Evolutionary conservation across 2,329 filamentous ascomycete genomes (phyloP).

Genomic region (Chalaropsis thielavioides): DNA sequence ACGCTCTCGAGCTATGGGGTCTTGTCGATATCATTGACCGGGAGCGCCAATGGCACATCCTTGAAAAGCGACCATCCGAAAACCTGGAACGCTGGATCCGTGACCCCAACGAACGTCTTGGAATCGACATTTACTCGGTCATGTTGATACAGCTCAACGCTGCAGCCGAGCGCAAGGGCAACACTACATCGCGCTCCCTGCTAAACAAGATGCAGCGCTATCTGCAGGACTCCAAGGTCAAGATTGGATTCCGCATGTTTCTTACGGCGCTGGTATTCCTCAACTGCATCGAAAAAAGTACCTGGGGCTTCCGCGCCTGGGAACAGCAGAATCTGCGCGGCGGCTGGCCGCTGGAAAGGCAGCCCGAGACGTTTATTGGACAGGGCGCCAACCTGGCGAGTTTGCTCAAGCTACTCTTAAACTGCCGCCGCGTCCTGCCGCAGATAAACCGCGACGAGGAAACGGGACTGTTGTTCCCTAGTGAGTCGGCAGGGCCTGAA

Average conservation of each 20-base stretch:
- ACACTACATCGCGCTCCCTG: slow-evolving; percentile 41
- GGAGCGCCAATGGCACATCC: slow-evolving; percentile 46
- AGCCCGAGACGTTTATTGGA: slow-evolving; percentile 41
- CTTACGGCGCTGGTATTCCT: slow-evolving; percentile 47
- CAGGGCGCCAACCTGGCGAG: slow-evolving; percentile 46
- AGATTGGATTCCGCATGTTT: slow-evolving; percentile 46
- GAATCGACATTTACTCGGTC: slow-evolving; percentile 44
- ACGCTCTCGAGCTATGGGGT: slow-evolving; percentile 49
- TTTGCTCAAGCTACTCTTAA: slow-evolving; percentile 45
- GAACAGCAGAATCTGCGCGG: slow-evolving; percentile 45
- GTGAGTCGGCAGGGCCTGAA: slow-evolving; percentile 33
- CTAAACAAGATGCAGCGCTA: slow-evolving; percentile 47
- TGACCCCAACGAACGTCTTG: slow-evolving; percentile 33
- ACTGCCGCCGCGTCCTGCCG: slow-evolving; percentile 45
- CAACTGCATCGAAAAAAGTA: slow-evolving; percentile 52
- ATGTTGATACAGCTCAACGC: slow-evolving; percentile 51
- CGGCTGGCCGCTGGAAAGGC: slow-evolving; percentile 46
- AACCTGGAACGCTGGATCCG: slow-evolving; percentile 34
- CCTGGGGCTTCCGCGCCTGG: slow-evolving; percentile 55
- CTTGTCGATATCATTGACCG: slow-evolving; percentile 51
- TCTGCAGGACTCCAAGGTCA: slow-evolving; percentile 46
- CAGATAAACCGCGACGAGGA: slow-evolving; percentile 34
- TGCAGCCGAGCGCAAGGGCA: slow-evolving; percentile 49
- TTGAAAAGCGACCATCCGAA: slow-evolving; percentile 32
- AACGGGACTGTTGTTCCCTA: slow-evolving; percentile 31